Conservation (phyloP, 1,139 yeast species). For the Zygosaccharomyces sapae region DNA sequence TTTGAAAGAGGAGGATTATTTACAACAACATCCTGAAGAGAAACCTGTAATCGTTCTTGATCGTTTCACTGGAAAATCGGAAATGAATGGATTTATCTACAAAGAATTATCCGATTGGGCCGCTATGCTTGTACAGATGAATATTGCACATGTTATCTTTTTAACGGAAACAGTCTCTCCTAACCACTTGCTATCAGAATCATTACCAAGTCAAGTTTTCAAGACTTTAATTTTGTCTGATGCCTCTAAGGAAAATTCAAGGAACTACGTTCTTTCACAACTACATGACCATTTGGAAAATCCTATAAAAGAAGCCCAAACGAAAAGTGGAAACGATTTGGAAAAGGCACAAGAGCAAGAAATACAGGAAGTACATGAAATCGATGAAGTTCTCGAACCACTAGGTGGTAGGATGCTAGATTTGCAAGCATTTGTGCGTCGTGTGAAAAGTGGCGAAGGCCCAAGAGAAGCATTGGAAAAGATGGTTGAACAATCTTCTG, state of each 20-base stretch:
- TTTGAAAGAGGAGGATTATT: constrained; percentile 71
- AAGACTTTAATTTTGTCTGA: constrained; percentile 72
- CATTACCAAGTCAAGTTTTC: constrained; percentile 84
- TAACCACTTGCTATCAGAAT: constrained; percentile 58
- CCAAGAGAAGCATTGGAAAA: constrained; percentile 73
- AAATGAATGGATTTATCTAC: constrained; percentile 62
- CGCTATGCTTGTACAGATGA: constrained; percentile 65
- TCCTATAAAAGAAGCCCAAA: constrained; percentile 21
- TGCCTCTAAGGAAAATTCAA: constrained; percentile 70
- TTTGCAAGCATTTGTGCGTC: constrained; percentile 81
- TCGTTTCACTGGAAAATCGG: constrained; percentile 63
- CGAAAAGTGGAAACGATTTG: constrained; percentile 19
- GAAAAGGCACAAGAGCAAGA: constrained; percentile 15
- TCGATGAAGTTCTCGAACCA: constrained; percentile 62
- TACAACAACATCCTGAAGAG: constrained; percentile 80
- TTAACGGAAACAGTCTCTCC: constrained; percentile 83
- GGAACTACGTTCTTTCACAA: constrained; percentile 64
- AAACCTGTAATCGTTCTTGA: constrained; percentile 86
- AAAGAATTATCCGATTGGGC: constrained; percentile 87
- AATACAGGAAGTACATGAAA: constrained; percentile 29
- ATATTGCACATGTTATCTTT: constrained; percentile 84
- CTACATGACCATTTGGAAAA: constrained; percentile 37
- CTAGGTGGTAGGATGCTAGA: constrained; percentile 95
- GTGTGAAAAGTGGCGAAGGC: constrained; percentile 80
- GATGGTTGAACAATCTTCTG: constrained; percentile 79